These are phyloP conservation scores for Coccomyxa sp. DNA, from an alignment of 139 green algal species.

Conservation along the genomic window DNA sequence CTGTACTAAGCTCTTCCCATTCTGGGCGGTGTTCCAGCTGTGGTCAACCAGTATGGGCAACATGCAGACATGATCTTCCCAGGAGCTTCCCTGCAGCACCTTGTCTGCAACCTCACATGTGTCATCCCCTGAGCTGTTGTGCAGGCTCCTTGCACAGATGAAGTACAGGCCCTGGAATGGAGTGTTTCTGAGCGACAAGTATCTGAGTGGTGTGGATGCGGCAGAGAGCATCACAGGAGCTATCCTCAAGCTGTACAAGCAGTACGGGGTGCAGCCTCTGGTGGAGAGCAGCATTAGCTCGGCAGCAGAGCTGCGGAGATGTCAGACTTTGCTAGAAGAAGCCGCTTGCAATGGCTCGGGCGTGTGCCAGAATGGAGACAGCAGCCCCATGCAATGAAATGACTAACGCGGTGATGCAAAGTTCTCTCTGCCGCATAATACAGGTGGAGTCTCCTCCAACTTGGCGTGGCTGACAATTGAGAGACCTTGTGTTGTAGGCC, in stretches of 20 bases:
- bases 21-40: too few relatives aligned
- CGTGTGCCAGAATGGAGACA: too few relatives aligned
- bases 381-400: too few relatives aligned
- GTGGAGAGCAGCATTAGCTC: constrained; percentile 31
- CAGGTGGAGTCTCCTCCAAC: too few relatives aligned
- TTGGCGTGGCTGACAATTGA: too few relatives aligned
- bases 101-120: background rate
- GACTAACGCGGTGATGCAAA: too few relatives aligned
- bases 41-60: too few relatives aligned
- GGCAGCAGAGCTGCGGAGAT: constrained; percentile 16
- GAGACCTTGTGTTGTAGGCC: too few relatives aligned
- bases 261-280: constrained; percentile 31
- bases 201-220: constrained; percentile 31
- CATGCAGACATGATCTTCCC: background rate
- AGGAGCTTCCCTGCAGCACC: background rate
- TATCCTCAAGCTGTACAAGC: constrained; percentile 29
- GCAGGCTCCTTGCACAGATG: constrained; percentile 49
- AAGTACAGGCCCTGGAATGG: constrained; percentile 48
- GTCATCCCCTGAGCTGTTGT: background rate
- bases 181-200: constrained; percentile 49
- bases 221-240: constrained; percentile 30
- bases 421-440: too few relatives aligned
- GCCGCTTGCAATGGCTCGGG: too few relatives aligned
- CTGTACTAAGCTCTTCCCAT: too few relatives aligned
- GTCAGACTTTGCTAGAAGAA: constrained; percentile 10